These are phyloP conservation scores for Daldinia grandis DNA, from an alignment of 495 filamentous ascomycete species.

Conservation along the genomic window DNA sequence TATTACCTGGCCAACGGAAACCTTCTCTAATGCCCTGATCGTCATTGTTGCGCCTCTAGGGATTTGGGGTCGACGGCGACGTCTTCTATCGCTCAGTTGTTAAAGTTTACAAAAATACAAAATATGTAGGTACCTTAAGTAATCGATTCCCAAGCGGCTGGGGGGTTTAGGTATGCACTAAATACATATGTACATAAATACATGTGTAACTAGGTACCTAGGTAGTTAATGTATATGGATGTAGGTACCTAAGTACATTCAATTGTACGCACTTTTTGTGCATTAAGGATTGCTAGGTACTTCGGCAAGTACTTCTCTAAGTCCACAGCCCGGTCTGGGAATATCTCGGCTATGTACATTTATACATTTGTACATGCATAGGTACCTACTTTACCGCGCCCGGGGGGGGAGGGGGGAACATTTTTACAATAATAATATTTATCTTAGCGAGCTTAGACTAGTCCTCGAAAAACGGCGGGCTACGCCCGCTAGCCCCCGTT, in stretches of 20 bases:
- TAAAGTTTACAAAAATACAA: neutral
- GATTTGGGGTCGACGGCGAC: conserved; percentile 6
- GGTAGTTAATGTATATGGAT: neutral
- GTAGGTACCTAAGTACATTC: neutral
- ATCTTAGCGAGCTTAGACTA: too few relatives aligned
- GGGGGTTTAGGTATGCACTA: neutral
- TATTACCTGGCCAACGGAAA: conserved; percentile 70
- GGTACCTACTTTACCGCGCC: too few relatives aligned
- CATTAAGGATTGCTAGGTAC: neutral
- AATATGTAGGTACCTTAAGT: neutral
- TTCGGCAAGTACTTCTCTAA: neutral
- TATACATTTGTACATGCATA: too few relatives aligned
- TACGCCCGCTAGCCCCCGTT: too few relatives aligned
- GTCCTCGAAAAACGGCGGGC: too few relatives aligned
- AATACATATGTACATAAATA: too few relatives aligned
- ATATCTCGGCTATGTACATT: neutral
- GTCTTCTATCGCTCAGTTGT: neutral
- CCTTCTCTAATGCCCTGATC: conserved; percentile 64
- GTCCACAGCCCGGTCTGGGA: neutral
- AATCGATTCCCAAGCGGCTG: neutral
- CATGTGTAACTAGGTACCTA: too few relatives aligned
- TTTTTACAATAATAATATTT: too few relatives aligned
- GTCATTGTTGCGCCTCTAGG: conserved; percentile 65
- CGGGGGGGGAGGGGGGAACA: too few relatives aligned
- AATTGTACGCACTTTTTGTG: neutral